Base-by-base conservation (phyloP, 2,329 filamentous ascomycete genomes). In the Cytospora piceae region DNA sequence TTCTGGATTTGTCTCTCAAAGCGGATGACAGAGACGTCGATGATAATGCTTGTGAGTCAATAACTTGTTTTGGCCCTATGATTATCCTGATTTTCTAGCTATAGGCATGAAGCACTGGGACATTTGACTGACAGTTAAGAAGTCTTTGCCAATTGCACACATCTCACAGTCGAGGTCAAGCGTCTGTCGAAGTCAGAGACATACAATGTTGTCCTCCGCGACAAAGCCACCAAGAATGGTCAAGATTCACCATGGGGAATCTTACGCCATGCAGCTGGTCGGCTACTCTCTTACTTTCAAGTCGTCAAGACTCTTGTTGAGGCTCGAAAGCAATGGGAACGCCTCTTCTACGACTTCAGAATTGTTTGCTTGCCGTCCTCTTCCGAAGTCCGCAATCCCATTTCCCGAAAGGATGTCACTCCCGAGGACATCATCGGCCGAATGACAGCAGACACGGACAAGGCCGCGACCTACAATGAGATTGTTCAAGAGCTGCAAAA, bases 341-440 rank as follows among this genome's bases (percentile, higher is more conserved):
- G 68, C 4, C 66, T 79, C 0, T 79, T 79, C 9, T 63, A 72
- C 7, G 71, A 75, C 12, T 69, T 76, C 31, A 56, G 69, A 4
- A 69, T 80, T 9, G 68, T 67, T 0, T 37, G 63, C 0, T 51
- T 79, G 0, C 61, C 69, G 0, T 79, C 78, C 0, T 75, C 70
- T 14, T n/a, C 24, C 0, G n/a, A 55, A 0, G 56, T 63, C 0
- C 1, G 17, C 2, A 72, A 73, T 22, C 65, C 63, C 3, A 66
- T 70, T 29, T 55, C 46, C 4, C 64, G 67, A n/a, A 58, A 46
- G 7, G 39, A n/a, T 9, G 51, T 55, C 55, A 66, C 51, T 17
- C 68, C 68, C 8, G 58, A 59, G 2, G 68, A 65, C 22, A 73
- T 74, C 20, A 59, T 74, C 27, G 46, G 56, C 3, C 69, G 69